phyloP scores from a whole-genome alignment of 305 asterid genomes.

The Monarda citriodora region DNA sequence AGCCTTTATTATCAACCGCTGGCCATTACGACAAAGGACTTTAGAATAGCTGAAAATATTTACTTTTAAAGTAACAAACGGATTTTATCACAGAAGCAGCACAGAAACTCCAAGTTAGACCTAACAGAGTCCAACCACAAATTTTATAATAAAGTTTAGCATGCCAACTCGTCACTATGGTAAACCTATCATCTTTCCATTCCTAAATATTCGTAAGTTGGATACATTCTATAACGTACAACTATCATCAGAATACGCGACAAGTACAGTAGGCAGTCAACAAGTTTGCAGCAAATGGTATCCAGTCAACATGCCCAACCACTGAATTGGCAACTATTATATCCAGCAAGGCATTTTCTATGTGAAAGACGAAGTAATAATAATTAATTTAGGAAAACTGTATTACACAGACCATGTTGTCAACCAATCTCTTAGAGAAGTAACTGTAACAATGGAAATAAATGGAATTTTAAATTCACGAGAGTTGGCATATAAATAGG shows the following conservation, averaged over 20 bases:
- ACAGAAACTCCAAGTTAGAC: constrained; percentile 7
- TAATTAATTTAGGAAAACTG: background rate
- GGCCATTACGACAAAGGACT: background rate
- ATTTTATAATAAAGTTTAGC: background rate
- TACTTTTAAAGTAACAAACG: background rate
- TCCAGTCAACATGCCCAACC: background rate
- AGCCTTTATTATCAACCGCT: background rate
- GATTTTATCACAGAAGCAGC: background rate
- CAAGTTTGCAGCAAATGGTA: no score
- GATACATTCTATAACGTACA: background rate
- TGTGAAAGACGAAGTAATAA: background rate
- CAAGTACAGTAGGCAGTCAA: constrained; percentile 2
- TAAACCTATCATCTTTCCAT: constrained; percentile 8
- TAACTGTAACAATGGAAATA: background rate
- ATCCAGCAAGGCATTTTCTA: background rate
- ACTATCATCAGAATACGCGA: background rate
- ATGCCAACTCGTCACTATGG: constrained; percentile 5
- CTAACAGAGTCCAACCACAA: background rate
- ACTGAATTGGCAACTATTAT: constrained; percentile 3
- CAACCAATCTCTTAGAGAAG: background rate
- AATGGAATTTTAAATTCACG: background rate
- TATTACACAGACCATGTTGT: constrained; percentile 1
- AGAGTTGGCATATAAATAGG: background rate
- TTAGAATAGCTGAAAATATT: background rate
- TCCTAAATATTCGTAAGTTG: constrained; percentile 4